Percentiles rank a stretch among this genome's conserved stretches.
Conservation (phyloP, 306 rosid genomes). For the Delonix regia region DNA sequence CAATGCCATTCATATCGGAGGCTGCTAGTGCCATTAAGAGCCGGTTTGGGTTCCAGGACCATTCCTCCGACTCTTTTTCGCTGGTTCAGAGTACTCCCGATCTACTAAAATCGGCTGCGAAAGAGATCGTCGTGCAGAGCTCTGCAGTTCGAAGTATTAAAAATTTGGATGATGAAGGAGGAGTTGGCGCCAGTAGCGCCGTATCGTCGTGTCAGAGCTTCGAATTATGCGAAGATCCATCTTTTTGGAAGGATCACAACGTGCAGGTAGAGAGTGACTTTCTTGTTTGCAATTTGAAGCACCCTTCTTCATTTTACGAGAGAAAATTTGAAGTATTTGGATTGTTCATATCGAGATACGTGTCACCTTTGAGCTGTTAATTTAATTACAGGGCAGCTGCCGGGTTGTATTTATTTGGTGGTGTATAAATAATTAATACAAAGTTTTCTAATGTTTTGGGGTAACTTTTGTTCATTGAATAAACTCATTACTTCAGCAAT, state of each 20-base stretch:
- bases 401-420: neutral
- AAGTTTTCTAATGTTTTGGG: neutral
- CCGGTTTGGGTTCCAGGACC: constrained; percentile 84
- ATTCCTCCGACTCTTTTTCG: constrained; percentile 49
- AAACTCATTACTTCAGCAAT: constrained; percentile 3
- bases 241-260: constrained; percentile 96
- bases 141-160: constrained; percentile 59
- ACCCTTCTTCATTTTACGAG: neutral
- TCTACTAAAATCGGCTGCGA: constrained; percentile 62
- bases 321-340: neutral
- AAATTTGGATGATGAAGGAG: constrained; percentile 54
- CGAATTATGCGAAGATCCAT: constrained; percentile 81
- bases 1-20: constrained; percentile 81
- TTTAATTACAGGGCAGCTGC: neutral
- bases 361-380: neutral
- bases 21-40: constrained; percentile 85
- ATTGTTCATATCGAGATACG: neutral
- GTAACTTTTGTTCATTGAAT: neutral
- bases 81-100: constrained; percentile 67
- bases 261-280: constrained; percentile 67
- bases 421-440: neutral
- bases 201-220: constrained; percentile 63
- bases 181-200: constrained; percentile 35
- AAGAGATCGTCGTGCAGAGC: constrained; percentile 46
- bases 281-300: neutral